These are phyloP conservation scores for Yarrowia galli DNA, from an alignment of 1,139 yeast species.

Conservation along the genomic window DNA sequence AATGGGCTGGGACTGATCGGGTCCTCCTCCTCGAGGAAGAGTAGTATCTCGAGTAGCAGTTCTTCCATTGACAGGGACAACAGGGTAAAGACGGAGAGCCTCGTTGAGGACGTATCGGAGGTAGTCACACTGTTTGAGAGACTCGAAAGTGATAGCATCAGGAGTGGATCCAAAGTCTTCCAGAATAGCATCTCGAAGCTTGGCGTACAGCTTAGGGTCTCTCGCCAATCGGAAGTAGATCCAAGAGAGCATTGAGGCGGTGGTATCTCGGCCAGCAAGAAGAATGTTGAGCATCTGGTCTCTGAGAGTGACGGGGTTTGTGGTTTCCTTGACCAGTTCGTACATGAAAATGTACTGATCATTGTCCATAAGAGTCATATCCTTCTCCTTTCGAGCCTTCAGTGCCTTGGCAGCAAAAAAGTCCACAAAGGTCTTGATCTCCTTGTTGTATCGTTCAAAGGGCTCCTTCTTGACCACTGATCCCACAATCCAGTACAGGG, in stretches of 20 bases:
- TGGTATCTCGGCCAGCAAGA: conserved; percentile 62
- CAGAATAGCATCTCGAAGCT: conserved; percentile 46
- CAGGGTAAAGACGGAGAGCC: conserved; percentile 61
- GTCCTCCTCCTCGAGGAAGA: conserved; percentile 52
- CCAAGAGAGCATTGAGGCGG: conserved; percentile 59
- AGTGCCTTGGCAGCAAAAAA: conserved; percentile 48
- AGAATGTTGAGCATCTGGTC: conserved; percentile 60
- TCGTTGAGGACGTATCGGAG: conserved; percentile 60
- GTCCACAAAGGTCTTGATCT: conserved; percentile 48
- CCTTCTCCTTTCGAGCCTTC: conserved; percentile 42
- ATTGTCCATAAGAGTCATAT: conserved; percentile 46
- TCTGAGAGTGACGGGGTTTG: conserved; percentile 57
- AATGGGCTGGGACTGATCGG: conserved; percentile 55
- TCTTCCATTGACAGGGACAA: conserved; percentile 63
- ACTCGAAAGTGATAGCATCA: conserved; percentile 55
- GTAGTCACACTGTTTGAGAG: conserved; percentile 60
- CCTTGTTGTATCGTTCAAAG: conserved; percentile 32
- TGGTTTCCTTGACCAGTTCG: conserved; percentile 59
- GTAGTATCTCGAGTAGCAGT: conserved; percentile 53
- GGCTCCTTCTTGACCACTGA: conserved; percentile 3
- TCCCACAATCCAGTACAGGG: conserved; percentile 33
- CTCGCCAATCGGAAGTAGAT: conserved; percentile 57
- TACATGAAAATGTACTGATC: conserved; percentile 48
- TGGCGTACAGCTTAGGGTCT: conserved; percentile 53
- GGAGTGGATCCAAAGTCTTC: conserved; percentile 46